Base-by-base conservation (phyloP, 2,329 filamentous ascomycete genomes). In the Phaeosphaeria sp. region DNA sequence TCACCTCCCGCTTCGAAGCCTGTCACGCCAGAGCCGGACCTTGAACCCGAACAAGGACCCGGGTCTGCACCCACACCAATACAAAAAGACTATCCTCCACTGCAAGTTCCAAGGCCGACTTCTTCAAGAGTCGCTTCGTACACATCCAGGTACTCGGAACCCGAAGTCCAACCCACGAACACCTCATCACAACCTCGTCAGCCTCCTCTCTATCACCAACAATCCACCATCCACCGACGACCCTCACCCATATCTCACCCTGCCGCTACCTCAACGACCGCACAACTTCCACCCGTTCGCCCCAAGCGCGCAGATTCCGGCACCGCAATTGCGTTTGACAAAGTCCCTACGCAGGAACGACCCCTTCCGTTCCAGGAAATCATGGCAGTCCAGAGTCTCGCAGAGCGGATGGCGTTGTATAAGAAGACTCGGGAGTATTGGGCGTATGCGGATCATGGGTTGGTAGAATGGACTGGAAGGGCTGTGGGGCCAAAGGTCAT, bases 381-480 rank as follows among this genome's bases (percentile, higher is more conserved):
- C 27, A 46, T 66, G 22, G 63, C 67, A 1, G 62, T 72, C 2
- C n/a, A 59, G 18, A 72, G 52, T 22, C 65, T 72, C 30, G 59
- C 59, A 23, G 66, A 72, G 41, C 62, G 73, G 5, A 73, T 76
- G 73, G 62, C 54, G 33, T 39, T 72, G 53, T 76, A 76, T 46
- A 67, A 71, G 59, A 67, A 62, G 56, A 69, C 71, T n/a, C 68
- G 72, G 33, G 65, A 74, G 2, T 76, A 75, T 54, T 76, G 74
- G 74, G 73, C 74, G 11, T 64, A 56, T 49, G 70, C 69, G n/a
- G 71, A 75, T 47, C 73, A 76, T 57, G 74, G 72, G 7, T 44
- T 75, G 39, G 58, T 47, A 3, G 69, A 72, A 39, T 76, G 73
- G 72, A 68, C 70, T 0, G 23, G 27, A 17, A 20, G 46, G 9